Evolutionary conservation across 345 rosid genomes (phyloP), one percentile per base, ranked within the genome.

Genomic region (Barbarea vulgaris): DNA sequence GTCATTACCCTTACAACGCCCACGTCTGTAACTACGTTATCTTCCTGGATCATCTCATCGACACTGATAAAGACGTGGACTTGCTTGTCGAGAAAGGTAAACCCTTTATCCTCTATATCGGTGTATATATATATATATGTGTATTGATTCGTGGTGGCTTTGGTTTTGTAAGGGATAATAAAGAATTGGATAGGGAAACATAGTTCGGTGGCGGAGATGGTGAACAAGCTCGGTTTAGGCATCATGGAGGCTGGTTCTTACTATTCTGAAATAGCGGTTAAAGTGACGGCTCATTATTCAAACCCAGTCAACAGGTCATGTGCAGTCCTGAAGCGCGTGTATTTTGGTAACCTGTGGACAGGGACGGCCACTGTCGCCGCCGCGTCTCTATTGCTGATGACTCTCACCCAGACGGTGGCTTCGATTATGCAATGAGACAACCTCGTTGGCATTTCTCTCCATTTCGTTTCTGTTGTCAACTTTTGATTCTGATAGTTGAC

Each of bases 121-220:
- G 44, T 60, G 7, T 57, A 7, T 57, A 3, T n/a, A 1, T 19
- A 13, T 5, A 10, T 14, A 7, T 13, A 0, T 41, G 4, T 59
- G 9, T 19, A 42, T 63, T 63, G 22, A 63, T 39, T 14, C 19
- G 2, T 41, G 0, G 8, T 41, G 11, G 3, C 15, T 37, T 42
- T 63, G 67, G 36, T 42, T 64, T 64, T 64, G n/a, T 63, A 64
- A 46, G 69, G 69, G 56, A 64, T 64, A 17, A 46, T 46, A 46
- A 10, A 17, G 17, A 64, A 27, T 19, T 28, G 12, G 17, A 17
- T 64, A 9, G 69, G 69, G 6, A 1, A 64, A 5, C 11, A 46
- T 0, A 0, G 18, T 18, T 46, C 4, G 13, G 56, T 47, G 41
- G 69, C 42, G 0, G 18, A 47, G 5, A 30, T 64, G 69, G 69